A percentile compares a stretch with the other conserved stretches of the same genome.
Conservation (phyloP, 2,329 filamentous ascomycete genomes). For the Shiraia sp. region DNA sequence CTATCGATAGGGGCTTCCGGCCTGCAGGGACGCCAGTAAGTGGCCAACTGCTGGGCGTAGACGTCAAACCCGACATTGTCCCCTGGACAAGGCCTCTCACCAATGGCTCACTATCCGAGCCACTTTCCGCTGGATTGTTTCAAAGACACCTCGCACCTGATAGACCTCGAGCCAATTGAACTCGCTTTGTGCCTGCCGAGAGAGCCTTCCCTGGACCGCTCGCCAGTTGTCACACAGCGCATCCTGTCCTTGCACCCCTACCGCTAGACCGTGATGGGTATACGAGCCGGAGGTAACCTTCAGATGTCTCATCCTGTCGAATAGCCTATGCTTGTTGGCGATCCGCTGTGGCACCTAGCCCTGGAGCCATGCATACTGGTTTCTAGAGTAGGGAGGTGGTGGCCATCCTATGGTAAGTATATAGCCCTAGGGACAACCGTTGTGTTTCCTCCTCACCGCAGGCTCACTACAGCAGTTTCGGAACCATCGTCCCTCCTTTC, state of each 20-base stretch:
- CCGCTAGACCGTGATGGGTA: conserved; percentile 30
- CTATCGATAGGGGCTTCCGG: conserved; percentile 32
- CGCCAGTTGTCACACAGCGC: conserved; percentile 25
- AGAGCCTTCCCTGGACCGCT: conserved; percentile 10
- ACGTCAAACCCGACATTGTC: conserved; percentile 23
- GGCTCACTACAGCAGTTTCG: conserved; percentile 28
- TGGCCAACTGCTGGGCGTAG: conserved; percentile 12
- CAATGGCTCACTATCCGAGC: conserved; percentile 18
- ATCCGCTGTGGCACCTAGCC: conserved; percentile 29
- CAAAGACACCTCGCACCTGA: conserved; percentile 32
- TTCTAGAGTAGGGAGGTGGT: conserved; percentile 8
- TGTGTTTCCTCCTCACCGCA: conserved; percentile 26
- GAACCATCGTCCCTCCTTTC: conserved; percentile 22
- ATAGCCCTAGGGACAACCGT: conserved; percentile 21
- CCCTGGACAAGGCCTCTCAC: conserved; percentile 21
- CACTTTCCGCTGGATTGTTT: conserved; percentile 31
- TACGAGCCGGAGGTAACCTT: conserved; percentile 22
- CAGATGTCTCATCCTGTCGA: conserved; percentile 30
- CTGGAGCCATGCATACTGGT: conserved; percentile 3
- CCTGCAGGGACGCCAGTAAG: conserved; percentile 23
- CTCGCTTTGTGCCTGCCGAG: conserved; percentile 31
- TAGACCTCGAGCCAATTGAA: conserved; percentile 26
- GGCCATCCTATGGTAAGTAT: conserved; percentile 17
- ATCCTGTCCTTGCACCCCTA: conserved; percentile 16
- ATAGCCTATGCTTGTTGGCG: conserved; percentile 28